Conservation (phyloP, 805 yeast genomes). For the Clavispora carvajalis region DNA sequence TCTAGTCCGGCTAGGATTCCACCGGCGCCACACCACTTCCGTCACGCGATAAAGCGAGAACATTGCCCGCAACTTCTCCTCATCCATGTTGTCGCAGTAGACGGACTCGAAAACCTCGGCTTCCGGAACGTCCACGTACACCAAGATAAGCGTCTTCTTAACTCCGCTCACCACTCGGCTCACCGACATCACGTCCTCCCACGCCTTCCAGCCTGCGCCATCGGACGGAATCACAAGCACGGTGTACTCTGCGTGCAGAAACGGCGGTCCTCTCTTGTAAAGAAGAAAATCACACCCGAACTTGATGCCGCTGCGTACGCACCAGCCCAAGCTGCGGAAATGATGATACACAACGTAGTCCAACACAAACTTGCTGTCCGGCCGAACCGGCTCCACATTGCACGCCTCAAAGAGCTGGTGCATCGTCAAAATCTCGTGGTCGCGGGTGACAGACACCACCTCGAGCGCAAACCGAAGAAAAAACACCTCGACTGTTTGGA, state of each 20-base stretch:
- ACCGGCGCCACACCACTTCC: constrained; percentile 69
- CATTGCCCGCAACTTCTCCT: constrained; percentile 19
- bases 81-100: constrained; percentile 1
- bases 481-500: constrained; percentile 71
- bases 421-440: constrained; percentile 7
- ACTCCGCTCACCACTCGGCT: constrained; percentile 86
- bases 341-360: constrained; percentile 79
- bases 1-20: constrained; percentile 82
- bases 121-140: constrained; percentile 56
- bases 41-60: constrained; percentile 46
- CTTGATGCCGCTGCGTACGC: constrained; percentile 85
- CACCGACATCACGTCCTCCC: constrained; percentile 56
- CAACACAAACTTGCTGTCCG: constrained; percentile 34
- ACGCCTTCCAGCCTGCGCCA: constrained; percentile 35
- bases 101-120: constrained; percentile 23
- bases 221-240: constrained; percentile 45
- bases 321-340: constrained; percentile 88
- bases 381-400: constrained; percentile 8
- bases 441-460: constrained; percentile 30
- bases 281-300: constrained; percentile 84
- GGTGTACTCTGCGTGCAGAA: constrained; percentile 88
- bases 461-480: constrained; percentile 60
- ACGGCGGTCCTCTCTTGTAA: constrained; percentile 91
- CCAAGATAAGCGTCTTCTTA: constrained; percentile 66
- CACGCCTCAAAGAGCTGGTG: constrained; percentile 23